Base-by-base conservation (phyloP, 371 early-diverging fungal genomes). In the Lichtheimia hyalospora region DNA sequence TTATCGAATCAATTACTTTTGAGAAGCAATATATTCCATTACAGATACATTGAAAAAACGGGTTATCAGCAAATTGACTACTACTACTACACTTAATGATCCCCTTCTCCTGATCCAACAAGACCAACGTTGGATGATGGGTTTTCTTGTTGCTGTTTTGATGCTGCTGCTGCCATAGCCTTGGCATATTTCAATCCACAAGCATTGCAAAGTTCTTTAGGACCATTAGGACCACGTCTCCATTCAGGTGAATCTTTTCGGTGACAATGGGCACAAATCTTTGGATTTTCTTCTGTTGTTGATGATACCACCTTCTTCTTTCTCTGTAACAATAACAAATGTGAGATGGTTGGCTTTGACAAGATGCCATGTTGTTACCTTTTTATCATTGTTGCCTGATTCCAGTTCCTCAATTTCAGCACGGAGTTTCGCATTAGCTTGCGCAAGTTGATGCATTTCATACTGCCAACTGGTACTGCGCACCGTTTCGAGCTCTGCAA, bases 131-230 rank as follows among this genome's bases (percentile, higher is more conserved):
- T 34, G 34, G 34, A 34, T 8, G 34, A 34, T 34, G 34, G 34
- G 10, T 34, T 10, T 34, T 34, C 34, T 10, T 34, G 28, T 28
- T 28, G 34, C 10, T 8, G 34, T 15, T 51, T 16, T 3, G 23
- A 51, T 27, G 43, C 27, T 1, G 27, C 27, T 27, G 43, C 27
- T 34, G 34, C 34, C 34, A 34, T 34, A 34, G 64, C 48, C 23
- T 70, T 70, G 34, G 73, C 73, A 56, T 75, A 75, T 43, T 85
- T 82, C 52, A 94, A 70, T 25, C 95, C 93, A 62, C 95, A 94
- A 14, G 92, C 91, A 73, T 94, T 94, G 77, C 95, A 94, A 28
- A 94, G 78, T 48, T 92, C 84, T 49, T 86, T 84, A 12, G 89
- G 86, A 16, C 92, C 91, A 57, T 86, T 84, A 52, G 91, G 91